A percentile compares a stretch with the other conserved stretches of the same genome.
Conservation (phyloP, 2,329 filamentous ascomycete species). For the Aspergillus tubingensis region DNA sequence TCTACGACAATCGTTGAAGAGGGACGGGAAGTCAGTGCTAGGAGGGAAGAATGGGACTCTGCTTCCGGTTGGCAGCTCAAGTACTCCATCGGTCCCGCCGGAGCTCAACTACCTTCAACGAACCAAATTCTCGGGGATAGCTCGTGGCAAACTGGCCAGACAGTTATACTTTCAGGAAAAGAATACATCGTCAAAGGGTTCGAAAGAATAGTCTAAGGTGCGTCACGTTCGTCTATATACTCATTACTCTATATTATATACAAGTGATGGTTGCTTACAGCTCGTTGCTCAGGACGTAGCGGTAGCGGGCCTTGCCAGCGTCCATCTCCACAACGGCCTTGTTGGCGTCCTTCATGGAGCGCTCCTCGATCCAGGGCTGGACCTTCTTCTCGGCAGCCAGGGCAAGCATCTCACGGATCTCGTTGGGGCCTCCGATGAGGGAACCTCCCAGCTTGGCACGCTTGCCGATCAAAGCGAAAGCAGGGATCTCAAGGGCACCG, state of each 20-base stretch:
- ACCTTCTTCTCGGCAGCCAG: conserved; percentile 42
- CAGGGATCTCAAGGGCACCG: conserved; percentile 53
- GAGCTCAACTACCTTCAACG: conserved; percentile 25
- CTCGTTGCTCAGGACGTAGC: conserved; percentile 48
- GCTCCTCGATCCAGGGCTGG: conserved; percentile 44
- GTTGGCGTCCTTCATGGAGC: conserved; percentile 47
- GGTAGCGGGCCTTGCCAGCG: conserved; percentile 45
- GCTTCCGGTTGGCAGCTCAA: conserved; percentile 13
- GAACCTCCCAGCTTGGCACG: conserved; percentile 51
- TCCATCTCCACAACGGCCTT: conserved; percentile 46
- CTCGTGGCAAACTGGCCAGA: conserved; percentile 23
- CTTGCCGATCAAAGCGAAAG: conserved; percentile 58
- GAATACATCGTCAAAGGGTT: conserved; percentile 31
- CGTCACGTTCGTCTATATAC: conserved; percentile 10
- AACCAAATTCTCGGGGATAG: conserved; percentile 14
- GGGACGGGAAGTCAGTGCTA: conserved; percentile 31
- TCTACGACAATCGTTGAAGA: conserved; percentile 20
- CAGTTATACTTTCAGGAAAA: conserved; percentile 19
- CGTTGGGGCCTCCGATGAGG: conserved; percentile 40
- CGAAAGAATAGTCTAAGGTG: conserved; percentile 22
- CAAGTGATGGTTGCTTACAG: conserved; percentile 15
- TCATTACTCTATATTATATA: conserved; percentile 1
- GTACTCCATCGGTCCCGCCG: conserved; percentile 6
- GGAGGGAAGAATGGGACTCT: conserved; percentile 27
- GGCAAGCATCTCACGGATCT: conserved; percentile 49